Evolutionary conservation across 257 asterid genomes (phyloP), one percentile per base, ranked within the genome.

Genomic region (Jacaranda copaia): DNA sequence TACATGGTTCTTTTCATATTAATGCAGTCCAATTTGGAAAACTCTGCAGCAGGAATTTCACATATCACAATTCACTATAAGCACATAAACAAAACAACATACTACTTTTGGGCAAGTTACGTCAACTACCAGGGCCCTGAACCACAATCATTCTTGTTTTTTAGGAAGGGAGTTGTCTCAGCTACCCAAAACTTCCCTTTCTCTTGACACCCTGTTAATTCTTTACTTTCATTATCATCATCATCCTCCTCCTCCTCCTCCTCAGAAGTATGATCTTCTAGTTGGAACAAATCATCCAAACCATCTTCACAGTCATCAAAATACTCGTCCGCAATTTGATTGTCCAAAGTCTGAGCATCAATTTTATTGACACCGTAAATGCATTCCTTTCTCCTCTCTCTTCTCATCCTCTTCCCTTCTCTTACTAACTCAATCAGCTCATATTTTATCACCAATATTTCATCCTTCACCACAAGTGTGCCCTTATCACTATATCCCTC

Each of bases 401-500:
- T 84, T 61, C 90, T 83, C 86, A 95, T 68, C 87, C 74, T 89
- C 89, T 90, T 89, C 70, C 97, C 98, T 85, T 89, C 90, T 42
- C 85, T 68, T 8, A 91, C 90, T 4, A 96, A 88, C 80, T 82
- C 76, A 87, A 88, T 80, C 84, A 91, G 72, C 83, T 91, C 86
- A 48, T 89, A 84, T 87, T 77, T 88, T 42, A 96, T 80, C 55
- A 19, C 87, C 77, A 86, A 75, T 43, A 81, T 81, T 13, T 73
- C 90, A 75, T 90, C 91, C 86, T 83, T 90, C 84, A 87, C 90
- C 70, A 89, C 40, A 45, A 93, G 89, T 38, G 10, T 65, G 7
- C 99, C 99, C 72, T 83, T 87, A 46, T 88, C 94, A 45, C 67
- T 85, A 16, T 90, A 95, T 13, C 92, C 97, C 86, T 93, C 99